phyloP scores from a whole-genome alignment of 2,329 filamentous ascomycete genomes.

The Plenodomus biglobosus region DNA sequence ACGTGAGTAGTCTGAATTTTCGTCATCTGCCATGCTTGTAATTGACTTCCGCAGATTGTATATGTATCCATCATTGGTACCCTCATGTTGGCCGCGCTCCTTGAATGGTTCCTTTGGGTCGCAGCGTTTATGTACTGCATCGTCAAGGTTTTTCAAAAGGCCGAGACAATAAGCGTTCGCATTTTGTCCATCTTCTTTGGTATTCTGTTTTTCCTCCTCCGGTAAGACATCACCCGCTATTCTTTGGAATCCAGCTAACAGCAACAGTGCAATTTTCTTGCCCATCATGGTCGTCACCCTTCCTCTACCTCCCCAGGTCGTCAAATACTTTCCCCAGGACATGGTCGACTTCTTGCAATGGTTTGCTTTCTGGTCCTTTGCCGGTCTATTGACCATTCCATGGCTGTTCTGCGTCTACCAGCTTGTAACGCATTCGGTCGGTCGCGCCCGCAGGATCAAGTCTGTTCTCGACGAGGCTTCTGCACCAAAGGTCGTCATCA shows the following conservation, averaged over 20 bases:
- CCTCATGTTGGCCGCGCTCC: conserved; percentile 78
- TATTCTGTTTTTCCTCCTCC: conserved; percentile 69
- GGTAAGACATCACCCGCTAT: conserved; percentile 54
- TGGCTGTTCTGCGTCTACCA: conserved; percentile 95
- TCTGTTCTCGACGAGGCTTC: conserved; percentile 79
- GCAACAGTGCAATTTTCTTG: conserved; percentile 73
- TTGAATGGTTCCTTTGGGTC: conserved; percentile 95
- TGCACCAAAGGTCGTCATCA: conserved; percentile 90
- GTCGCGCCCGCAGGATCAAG: conserved; percentile 79
- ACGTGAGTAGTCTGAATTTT: conserved; percentile 37
- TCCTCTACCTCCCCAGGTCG: conserved; percentile 73
- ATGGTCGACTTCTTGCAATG: conserved; percentile 79
- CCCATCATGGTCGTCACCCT: conserved; percentile 94
- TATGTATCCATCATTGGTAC: conserved; percentile 80
- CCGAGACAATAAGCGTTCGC: conserved; percentile 81
- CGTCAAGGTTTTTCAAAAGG: conserved; percentile 83
- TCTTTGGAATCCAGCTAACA: conserved; percentile 18
- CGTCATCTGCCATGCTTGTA: conserved; percentile 7
- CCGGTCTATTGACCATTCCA: conserved; percentile 78
- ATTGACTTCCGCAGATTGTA: conserved; percentile 66
- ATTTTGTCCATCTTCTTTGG: conserved; percentile 76
- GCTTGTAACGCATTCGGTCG: conserved; percentile 82
- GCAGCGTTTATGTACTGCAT: conserved; percentile 93
- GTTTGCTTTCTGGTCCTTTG: conserved; percentile 95
- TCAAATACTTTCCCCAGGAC: conserved; percentile 67